Evolutionary conservation across 768 basidiomycete species (phyloP).

Genomic region (Pleurotus sapidus): DNA sequence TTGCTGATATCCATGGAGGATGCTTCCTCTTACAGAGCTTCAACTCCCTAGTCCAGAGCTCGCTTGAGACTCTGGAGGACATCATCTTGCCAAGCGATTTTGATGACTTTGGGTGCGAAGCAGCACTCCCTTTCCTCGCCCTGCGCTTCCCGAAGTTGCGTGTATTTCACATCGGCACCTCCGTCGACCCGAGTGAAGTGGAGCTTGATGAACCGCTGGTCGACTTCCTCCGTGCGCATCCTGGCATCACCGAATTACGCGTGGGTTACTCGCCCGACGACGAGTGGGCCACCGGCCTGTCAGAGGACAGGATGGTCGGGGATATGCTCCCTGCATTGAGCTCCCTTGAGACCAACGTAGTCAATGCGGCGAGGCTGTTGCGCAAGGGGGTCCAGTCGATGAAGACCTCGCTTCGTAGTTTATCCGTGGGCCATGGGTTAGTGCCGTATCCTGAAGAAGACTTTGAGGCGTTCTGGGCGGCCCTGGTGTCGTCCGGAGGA

Average conservation of each 20-base stretch:
- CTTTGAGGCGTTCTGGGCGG: neutral
- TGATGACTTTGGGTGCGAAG: slow-evolving; percentile 6
- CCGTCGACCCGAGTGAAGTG: slow-evolving; percentile 1
- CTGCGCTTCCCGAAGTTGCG: slow-evolving; percentile 1
- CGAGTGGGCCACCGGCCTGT: neutral
- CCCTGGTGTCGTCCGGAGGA: neutral
- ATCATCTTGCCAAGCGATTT: neutral
- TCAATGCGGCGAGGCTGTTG: neutral
- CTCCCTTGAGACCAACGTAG: neutral
- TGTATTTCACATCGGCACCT: neutral
- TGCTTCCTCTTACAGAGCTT: neutral
- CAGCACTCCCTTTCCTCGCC: neutral
- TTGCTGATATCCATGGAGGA: neutral
- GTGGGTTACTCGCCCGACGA: neutral
- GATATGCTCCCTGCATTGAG: neutral
- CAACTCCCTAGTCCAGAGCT: neutral
- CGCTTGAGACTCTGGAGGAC: neutral
- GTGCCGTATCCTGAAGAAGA: neutral
- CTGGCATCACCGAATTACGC: neutral
- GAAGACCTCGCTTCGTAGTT: neutral
- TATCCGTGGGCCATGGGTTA: neutral
- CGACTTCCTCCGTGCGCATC: neutral
- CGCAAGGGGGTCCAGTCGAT: neutral
- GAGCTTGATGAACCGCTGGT: neutral
- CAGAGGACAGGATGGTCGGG: neutral